A percentile compares a stretch with the other conserved stretches of the same genome.
phyloP scores from a whole-genome alignment of 108 stramenopile species.

The Conticribra weissflogii region DNA sequence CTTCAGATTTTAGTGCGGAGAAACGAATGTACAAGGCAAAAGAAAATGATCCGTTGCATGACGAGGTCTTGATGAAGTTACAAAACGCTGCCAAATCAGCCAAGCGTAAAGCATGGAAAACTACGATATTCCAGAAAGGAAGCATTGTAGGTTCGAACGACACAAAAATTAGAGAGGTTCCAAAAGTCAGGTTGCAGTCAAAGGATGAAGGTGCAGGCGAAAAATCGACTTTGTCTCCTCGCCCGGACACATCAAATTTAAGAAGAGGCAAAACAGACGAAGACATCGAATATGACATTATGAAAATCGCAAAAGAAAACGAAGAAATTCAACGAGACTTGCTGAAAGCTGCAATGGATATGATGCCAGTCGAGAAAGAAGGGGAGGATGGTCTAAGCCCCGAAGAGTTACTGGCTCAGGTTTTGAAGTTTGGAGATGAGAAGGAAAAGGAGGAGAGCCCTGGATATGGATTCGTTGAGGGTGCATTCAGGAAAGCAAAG shows the following conservation, averaged over 20 bases:
- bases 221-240: no score
- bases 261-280: constrained; percentile 46
- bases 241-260: no score
- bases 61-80: constrained; percentile 40
- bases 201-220: no score
- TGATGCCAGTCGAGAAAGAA: constrained; percentile 59
- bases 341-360: constrained; percentile 57
- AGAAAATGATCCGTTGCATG: constrained; percentile 34
- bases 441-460: constrained; percentile 62
- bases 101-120: constrained; percentile 33
- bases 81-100: constrained; percentile 30
- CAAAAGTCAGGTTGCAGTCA: no score
- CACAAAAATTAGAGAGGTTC: no score
- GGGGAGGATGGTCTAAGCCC: constrained; percentile 66
- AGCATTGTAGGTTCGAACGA: not conserved
- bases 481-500: constrained; percentile 84
- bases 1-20: not conserved
- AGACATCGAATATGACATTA: constrained; percentile 40
- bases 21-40: constrained; percentile 30
- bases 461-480: constrained; percentile 79
- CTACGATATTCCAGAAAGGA: constrained; percentile 34
- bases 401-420: constrained; percentile 70
- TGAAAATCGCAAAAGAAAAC: constrained; percentile 32
- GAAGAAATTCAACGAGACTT: constrained; percentile 59
- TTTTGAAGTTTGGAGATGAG: constrained; percentile 79